These are phyloP conservation scores for Fraxinus velutina DNA, from an alignment of 305 asterid genomes.

Conservation along the genomic window DNA sequence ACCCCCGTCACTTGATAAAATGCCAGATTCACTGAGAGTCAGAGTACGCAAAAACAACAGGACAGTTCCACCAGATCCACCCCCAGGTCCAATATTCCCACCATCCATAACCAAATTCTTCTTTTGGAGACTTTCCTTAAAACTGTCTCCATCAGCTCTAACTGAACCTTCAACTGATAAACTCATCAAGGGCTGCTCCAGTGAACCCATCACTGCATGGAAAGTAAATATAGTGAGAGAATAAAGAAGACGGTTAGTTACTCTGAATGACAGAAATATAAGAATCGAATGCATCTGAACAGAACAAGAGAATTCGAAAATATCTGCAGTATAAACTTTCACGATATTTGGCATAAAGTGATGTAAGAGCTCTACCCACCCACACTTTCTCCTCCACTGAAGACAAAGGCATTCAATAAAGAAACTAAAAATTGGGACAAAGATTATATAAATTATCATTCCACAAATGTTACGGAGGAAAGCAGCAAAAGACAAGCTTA, in stretches of 20 bases:
- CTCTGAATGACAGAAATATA: neutral
- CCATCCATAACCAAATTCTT: slow-evolving; percentile 28
- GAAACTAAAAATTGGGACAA: neutral
- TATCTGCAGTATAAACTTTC: neutral
- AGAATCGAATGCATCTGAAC: slow-evolving; percentile 12
- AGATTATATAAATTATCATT: neutral
- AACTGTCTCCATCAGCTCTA: slow-evolving; percentile 77
- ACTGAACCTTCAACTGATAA: slow-evolving; percentile 75
- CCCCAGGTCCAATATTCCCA: slow-evolving; percentile 62
- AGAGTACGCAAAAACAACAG: slow-evolving; percentile 68
- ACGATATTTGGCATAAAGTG: neutral
- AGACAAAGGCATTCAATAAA: neutral
- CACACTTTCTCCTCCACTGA: neutral
- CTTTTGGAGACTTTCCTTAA: slow-evolving; percentile 32
- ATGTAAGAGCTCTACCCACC: neutral
- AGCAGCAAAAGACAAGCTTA: neutral
- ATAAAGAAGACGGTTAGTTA: neutral
- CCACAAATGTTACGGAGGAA: neutral
- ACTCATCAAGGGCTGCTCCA: slow-evolving; percentile 66
- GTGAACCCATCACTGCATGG: slow-evolving; percentile 86
- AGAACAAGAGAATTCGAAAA: neutral
- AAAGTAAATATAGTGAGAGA: slow-evolving; percentile 22
- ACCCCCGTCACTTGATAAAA: slow-evolving; percentile 84
- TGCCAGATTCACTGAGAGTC: slow-evolving; percentile 56
- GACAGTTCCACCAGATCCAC: slow-evolving; percentile 99